phyloP scores from a whole-genome alignment of 495 filamentous ascomycete genomes.

The Astrothelium macrocarpum region DNA sequence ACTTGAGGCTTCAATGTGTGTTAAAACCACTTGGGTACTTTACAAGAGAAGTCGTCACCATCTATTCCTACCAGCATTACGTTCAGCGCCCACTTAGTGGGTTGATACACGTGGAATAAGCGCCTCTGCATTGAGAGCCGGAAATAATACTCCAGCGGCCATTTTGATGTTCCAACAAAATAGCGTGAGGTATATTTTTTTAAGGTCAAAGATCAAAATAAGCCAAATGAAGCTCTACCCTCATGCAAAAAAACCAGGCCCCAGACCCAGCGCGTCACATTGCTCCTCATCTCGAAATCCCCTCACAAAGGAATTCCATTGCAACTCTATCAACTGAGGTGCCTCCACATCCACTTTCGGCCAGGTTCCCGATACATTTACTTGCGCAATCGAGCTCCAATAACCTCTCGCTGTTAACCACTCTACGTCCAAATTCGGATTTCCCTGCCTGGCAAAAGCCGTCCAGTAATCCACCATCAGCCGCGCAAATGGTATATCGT shows the following conservation, averaged over 20 bases:
- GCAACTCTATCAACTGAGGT: slow-evolving; percentile 1
- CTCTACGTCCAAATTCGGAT: slow-evolving; percentile 15
- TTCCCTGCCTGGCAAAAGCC: slow-evolving; percentile 15
- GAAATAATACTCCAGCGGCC: too few relatives aligned
- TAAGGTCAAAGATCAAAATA: too few relatives aligned
- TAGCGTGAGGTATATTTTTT: too few relatives aligned
- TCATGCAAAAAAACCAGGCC: not conserved
- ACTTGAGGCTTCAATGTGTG: too few relatives aligned
- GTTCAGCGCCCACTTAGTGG: too few relatives aligned
- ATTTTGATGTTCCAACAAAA: too few relatives aligned
- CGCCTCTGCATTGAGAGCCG: too few relatives aligned
- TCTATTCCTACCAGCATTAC: too few relatives aligned
- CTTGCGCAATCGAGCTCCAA: slow-evolving; percentile 14
- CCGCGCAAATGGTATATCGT: slow-evolving; percentile 20
- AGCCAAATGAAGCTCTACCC: too few relatives aligned
- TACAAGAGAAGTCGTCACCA: too few relatives aligned
- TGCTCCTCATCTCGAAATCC: slow-evolving; percentile 4
- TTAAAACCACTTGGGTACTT: too few relatives aligned
- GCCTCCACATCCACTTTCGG: not conserved
- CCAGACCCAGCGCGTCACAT: not conserved
- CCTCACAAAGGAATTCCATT: slow-evolving; percentile 5
- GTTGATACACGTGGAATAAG: too few relatives aligned
- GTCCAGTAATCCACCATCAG: slow-evolving; percentile 24
- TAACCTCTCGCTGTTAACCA: slow-evolving; percentile 19
- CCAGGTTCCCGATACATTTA: slow-evolving; percentile 10